Evolutionary conservation across 2,329 filamentous ascomycete species (phyloP).

Genomic region (Fusarium sororula): DNA sequence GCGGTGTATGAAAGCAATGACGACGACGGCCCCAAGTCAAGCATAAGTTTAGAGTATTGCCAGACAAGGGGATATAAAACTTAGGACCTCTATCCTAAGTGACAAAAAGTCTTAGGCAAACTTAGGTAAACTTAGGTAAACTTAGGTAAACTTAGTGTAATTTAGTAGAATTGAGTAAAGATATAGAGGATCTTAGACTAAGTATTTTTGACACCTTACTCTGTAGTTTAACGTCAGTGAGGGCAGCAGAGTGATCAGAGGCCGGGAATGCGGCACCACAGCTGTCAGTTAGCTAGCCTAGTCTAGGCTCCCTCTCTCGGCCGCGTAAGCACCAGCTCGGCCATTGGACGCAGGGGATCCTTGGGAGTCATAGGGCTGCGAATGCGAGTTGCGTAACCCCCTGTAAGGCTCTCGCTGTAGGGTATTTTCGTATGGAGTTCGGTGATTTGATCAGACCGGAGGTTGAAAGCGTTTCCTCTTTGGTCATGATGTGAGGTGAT

Average conservation of each 20-base stretch:
- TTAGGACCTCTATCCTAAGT: no score
- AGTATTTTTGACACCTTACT: no score
- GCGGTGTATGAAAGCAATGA: constrained; percentile 10
- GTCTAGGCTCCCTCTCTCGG: constrained; percentile 27
- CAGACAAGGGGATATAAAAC: no score
- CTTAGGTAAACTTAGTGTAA: no score
- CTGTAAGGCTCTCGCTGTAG: neutral
- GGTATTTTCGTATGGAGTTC: neutral
- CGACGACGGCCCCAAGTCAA: neutral
- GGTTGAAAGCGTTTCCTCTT: neutral
- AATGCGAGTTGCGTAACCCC: constrained; percentile 35
- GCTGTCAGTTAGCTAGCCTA: neutral
- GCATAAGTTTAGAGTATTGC: constrained; percentile 14
- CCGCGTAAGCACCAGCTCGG: constrained; percentile 33
- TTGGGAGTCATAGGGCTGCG: constrained; percentile 40
- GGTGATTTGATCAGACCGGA: neutral
- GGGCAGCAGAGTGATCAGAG: neutral
- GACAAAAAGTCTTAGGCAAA: no score
- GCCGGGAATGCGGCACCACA: constrained; percentile 12
- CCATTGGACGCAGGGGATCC: constrained; percentile 21
- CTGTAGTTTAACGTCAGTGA: no score
- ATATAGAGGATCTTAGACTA: no score
- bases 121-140: no score
- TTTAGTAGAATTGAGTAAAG: no score
- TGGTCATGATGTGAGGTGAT: neutral